Evolutionary conservation across 805 yeast genomes (phyloP).

Genomic region (Wickerhamomyces xylosicus): DNA sequence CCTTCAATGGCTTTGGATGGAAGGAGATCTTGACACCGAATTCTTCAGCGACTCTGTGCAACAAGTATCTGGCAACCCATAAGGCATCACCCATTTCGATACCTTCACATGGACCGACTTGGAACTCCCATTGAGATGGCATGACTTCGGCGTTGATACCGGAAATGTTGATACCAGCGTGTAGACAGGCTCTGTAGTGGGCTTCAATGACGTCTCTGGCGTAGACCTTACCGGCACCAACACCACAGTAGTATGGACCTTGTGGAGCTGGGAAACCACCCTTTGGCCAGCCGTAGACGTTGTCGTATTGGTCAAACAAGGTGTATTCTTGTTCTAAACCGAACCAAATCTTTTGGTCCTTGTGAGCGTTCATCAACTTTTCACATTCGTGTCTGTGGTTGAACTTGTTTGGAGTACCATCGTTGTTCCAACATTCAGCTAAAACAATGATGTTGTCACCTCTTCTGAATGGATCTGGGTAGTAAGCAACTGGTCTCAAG

Average conservation of each 20-base stretch:
- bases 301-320: conserved; percentile 80
- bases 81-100: conserved; percentile 95
- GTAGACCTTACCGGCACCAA: conserved; percentile 95
- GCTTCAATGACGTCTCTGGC: conserved; percentile 99
- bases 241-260: conserved; percentile 99
- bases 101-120: conserved; percentile 97
- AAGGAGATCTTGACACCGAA: conserved; percentile 96
- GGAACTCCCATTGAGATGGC: conserved; percentile 99
- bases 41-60: conserved; percentile 95
- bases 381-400: conserved; percentile 97
- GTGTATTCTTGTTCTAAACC: conserved; percentile 99
- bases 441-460: conserved; percentile 95
- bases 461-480: conserved; percentile 95
- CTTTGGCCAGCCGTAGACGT: conserved; percentile 97
- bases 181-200: conserved; percentile 95
- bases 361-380: conserved; percentile 89
- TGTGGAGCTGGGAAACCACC: conserved; percentile 99
- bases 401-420: conserved; percentile 97
- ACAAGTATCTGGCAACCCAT: conserved; percentile 90
- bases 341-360: conserved; percentile 82
- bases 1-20: conserved; percentile 98
- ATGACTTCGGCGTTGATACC: conserved; percentile 99
- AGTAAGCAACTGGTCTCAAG: conserved; percentile 89
- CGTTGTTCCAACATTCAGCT: conserved; percentile 96
- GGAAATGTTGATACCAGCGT: conserved; percentile 81